Evolutionary conservation across 2,329 filamentous ascomycete genomes (phyloP).

Genomic region (Apiospora phragmitis): DNA sequence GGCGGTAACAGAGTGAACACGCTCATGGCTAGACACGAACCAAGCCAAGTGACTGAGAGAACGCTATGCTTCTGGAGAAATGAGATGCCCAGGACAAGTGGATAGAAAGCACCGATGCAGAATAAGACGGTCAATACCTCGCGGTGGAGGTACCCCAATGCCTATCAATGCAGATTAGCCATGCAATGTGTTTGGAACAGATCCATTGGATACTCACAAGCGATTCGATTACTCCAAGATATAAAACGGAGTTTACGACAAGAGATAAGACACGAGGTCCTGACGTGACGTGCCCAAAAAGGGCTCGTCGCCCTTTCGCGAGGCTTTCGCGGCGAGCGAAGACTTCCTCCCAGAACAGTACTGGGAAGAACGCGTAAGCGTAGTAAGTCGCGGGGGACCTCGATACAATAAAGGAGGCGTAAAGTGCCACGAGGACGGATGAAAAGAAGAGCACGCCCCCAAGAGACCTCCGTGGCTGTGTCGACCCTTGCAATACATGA

Average conservation of each 20-base stretch:
- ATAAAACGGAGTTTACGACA: slow-evolving; percentile 62
- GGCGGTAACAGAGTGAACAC: slow-evolving; percentile 80
- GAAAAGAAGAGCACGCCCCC: slow-evolving; percentile 68
- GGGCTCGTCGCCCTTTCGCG: slow-evolving; percentile 60
- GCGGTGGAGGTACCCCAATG: slow-evolving; percentile 87
- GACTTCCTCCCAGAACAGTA: slow-evolving; percentile 96
- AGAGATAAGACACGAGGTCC: slow-evolving; percentile 59
- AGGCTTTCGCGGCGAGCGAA: slow-evolving; percentile 75
- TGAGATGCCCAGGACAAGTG: slow-evolving; percentile 66
- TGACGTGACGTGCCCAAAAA: slow-evolving; percentile 70
- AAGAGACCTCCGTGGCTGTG: slow-evolving; percentile 62
- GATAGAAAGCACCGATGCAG: slow-evolving; percentile 76
- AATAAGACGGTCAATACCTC: slow-evolving; percentile 85
- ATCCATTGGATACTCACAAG: slow-evolving; percentile 54
- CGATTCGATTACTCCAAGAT: slow-evolving; percentile 75
- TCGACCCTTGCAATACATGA: slow-evolving; percentile 75
- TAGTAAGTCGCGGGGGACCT: slow-evolving; percentile 85
- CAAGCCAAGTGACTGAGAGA: slow-evolving; percentile 70
- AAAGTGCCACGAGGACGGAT: slow-evolving; percentile 73
- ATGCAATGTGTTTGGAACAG: neutral
- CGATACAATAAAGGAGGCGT: slow-evolving; percentile 77
- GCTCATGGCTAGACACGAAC: slow-evolving; percentile 82
- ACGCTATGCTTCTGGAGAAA: slow-evolving; percentile 69
- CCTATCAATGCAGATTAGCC: slow-evolving; percentile 48
- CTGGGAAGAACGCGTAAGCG: slow-evolving; percentile 85